Evolutionary conservation across 306 rosid genomes (phyloP).

Genomic region (Pyrus communis): DNA sequence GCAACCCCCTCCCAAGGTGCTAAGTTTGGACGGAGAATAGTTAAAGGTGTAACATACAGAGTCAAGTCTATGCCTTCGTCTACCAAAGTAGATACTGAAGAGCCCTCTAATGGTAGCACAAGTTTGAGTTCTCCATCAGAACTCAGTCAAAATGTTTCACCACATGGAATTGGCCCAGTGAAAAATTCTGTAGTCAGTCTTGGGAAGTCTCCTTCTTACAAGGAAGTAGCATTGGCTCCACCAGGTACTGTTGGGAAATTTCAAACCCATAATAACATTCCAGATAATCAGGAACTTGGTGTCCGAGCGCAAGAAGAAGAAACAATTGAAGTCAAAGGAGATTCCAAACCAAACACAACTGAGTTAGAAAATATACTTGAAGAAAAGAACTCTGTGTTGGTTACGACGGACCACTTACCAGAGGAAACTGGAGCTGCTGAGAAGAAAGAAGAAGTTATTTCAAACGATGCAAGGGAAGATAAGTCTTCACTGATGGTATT

Average conservation of each 20-base stretch:
- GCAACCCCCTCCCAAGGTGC: slow-evolving; percentile 59
- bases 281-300: slow-evolving; percentile 30
- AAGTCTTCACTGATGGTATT: slow-evolving; percentile 19
- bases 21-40: slow-evolving; percentile 74
- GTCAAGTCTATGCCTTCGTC: slow-evolving; percentile 70
- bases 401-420: slow-evolving; percentile 29
- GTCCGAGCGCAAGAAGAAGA: slow-evolving; percentile 32
- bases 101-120: slow-evolving; percentile 31
- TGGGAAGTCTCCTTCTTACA: slow-evolving; percentile 96
- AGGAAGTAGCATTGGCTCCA: slow-evolving; percentile 98
- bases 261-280: slow-evolving; percentile 46
- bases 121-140: slow-evolving; percentile 34
- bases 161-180: slow-evolving; percentile 39
- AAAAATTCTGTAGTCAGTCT: slow-evolving; percentile 60
- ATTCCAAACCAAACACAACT: slow-evolving; percentile 21
- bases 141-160: slow-evolving; percentile 28
- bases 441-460: slow-evolving; percentile 40
- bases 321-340: slow-evolving; percentile 33
- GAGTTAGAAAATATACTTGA: slow-evolving; percentile 28
- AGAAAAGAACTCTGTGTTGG: slow-evolving; percentile 34
- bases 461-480: slow-evolving; percentile 28
- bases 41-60: slow-evolving; percentile 71
- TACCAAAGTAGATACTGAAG: slow-evolving; percentile 33
- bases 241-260: slow-evolving; percentile 79
- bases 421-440: slow-evolving; percentile 38